phyloP scores from a whole-genome alignment of 202 grass and related monocot species.

The Elaeis oleifera region DNA sequence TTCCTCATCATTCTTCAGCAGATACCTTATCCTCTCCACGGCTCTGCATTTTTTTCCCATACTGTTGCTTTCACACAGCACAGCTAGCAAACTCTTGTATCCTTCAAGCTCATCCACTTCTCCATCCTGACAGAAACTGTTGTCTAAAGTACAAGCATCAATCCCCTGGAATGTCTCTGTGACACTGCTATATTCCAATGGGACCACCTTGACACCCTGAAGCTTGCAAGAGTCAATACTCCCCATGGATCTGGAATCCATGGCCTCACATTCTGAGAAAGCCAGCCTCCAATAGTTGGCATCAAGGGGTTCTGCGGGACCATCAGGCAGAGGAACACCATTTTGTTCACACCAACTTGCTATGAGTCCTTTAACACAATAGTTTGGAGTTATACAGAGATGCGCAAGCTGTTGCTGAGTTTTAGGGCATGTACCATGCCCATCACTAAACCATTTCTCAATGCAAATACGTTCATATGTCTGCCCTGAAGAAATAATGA shows the following conservation, averaged over 20 bases:
- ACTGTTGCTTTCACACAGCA: conserved; percentile 32
- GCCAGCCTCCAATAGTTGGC: conserved; percentile 43
- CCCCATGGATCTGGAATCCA: conserved; percentile 23
- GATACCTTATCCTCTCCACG: conserved; percentile 55
- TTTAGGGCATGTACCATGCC: conserved; percentile 77
- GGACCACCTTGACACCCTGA: conserved; percentile 24
- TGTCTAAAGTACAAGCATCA: not conserved
- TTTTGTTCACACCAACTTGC: conserved; percentile 84
- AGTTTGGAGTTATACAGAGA: conserved; percentile 69
- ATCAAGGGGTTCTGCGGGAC: conserved; percentile 63
- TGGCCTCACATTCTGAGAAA: conserved; percentile 30
- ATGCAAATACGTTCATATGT: conserved; percentile 88
- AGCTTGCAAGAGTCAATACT: conserved; percentile 18
- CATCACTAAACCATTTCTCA: conserved; percentile 76
- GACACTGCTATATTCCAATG: conserved; percentile 22
- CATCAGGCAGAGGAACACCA: conserved; percentile 42
- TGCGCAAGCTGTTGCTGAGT: conserved; percentile 67
- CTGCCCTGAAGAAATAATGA: conserved; percentile 82
- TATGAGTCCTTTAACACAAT: conserved; percentile 78
- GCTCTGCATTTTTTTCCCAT: conserved; percentile 36
- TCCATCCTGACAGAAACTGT: conserved; percentile 13
- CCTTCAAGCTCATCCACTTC: conserved; percentile 23
- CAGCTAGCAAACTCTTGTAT: conserved; percentile 41
- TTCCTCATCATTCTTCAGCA: conserved; percentile 63
- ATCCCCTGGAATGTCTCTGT: conserved; percentile 21